Base-by-base conservation (phyloP, 495 filamentous ascomycete species). In the Penicillium fimorum region DNA sequence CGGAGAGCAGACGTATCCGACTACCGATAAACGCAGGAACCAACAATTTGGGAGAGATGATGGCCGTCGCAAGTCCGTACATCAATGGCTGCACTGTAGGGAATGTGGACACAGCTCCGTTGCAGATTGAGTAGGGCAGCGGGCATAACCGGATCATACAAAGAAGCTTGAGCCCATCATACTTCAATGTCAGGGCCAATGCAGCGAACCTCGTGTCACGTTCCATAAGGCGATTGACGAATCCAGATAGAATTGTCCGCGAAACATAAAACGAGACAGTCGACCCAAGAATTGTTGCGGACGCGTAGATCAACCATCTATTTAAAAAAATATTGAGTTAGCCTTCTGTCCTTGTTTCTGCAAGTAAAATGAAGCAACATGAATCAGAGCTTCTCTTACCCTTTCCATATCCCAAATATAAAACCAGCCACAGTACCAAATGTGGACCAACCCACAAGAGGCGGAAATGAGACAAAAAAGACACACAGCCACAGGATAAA, bases 81-180 rank as follows among this genome's bases (percentile, higher is more conserved):
- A 80, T 81, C 68, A 81, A 70, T 15, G 88, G 86, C 47, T 84
- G 79, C 7, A 98, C 89, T 7, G 91, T 96, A 2, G 90, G 91
- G 60, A 98, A 92, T 2, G 93, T 97, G 18, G 90, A 90, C 27
- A 98, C 83, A 22, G 94, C 96, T 18, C 92, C 94, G 64, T 98
- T 98, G 63, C 89, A 92, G 54, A 97, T 76, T 22, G 89, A 93
- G 68, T 96, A 98, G n/a, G 94, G 94, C 56, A 97, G 70, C 22
- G 94, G 94, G 57, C 94, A 97, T 35, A 97, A 76, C 29, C 94
- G 80, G 54, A 98, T 96, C 89, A 96, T 96, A 61, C 87, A 85
- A 30, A 98, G 78, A 17, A 97, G 79, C 58, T 91, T 90, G 38
- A 98, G 67, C 0, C 94, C 95, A 66, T 98, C 94, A 62, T 91